Evolutionary conservation across 345 rosid species (phyloP), one percentile per base, ranked within the genome.

Genomic region (Abelmoschus esculentus): DNA sequence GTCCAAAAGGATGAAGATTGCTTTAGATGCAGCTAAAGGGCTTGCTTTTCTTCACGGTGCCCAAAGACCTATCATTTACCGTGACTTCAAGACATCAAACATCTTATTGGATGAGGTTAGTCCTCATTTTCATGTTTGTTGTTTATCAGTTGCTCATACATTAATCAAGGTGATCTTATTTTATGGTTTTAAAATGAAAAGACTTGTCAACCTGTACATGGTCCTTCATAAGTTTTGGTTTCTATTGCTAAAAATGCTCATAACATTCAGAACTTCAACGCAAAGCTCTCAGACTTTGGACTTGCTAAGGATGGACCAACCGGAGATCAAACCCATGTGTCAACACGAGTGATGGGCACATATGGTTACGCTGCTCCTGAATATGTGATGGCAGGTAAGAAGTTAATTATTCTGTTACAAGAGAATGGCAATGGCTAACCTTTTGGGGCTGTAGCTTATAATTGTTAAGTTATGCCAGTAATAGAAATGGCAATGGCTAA

Each of bases 321-420:
- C 81, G 97, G 98, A 70, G 98, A 93, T 71, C 97, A 93, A 78
- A 93, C 98, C 32, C 98, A 93, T 74, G 98, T 93, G 61, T 93
- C 98, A 56, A 93, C 98, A 61, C 87, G 98, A 59, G 96, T 93
- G 50, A 93, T 93, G 98, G 98, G 97, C 47, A 93, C 97, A 28
- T 93, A 93, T 26, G 98, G 98, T 55, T 93, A 93, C 64, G 98
- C 98, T 75, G 98, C 98, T 71, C 98, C 98, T 9, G 98, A 93
- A 76, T 93, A 91, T 38, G 89, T 93, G 60, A 89, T 91, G 96
- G 91, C 98, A 54, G 98, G 98, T 90, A 64, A 93, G 90, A 79
- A 34, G 59, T 66, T 15, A 57, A 42, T 55, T 36, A 19, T 54
- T 75, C 29, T 7, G 42, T 71, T 64, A 34, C 62, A 34, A 34